A percentile compares a stretch with the other conserved stretches of the same genome.
These are phyloP conservation scores for Pichia exigua DNA, from an alignment of 805 yeast genomes.

Conservation along the genomic window DNA sequence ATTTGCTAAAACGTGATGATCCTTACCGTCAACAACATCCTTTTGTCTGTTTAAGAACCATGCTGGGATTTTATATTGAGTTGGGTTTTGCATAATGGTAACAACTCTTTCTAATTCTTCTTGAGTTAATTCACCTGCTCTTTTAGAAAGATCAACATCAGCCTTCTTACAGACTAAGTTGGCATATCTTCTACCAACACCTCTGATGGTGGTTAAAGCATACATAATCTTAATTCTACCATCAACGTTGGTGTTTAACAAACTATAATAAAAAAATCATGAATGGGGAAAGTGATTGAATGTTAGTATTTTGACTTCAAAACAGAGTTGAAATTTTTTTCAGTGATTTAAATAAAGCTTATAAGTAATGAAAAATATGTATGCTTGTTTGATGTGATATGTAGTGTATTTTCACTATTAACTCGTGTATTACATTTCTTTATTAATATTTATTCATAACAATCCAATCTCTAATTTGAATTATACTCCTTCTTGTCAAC, in stretches of 20 bases:
- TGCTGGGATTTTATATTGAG: slow-evolving; percentile 97
- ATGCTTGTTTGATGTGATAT: too few relatives aligned
- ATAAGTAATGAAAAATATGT: too few relatives aligned
- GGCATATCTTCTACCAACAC: slow-evolving; percentile 99
- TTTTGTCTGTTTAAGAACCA: slow-evolving; percentile 99
- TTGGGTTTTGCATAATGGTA: slow-evolving; percentile 99
- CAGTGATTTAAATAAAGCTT: too few relatives aligned
- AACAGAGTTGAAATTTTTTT: too few relatives aligned
- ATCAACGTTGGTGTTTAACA: slow-evolving; percentile 99
- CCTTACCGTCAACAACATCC: slow-evolving; percentile 98
- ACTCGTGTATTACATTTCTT: too few relatives aligned
- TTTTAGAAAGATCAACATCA: slow-evolving; percentile 94
- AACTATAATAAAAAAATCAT: slow-evolving; percentile 43
- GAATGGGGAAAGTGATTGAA: not conserved
- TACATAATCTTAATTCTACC: slow-evolving; percentile 99
- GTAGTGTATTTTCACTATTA: too few relatives aligned
- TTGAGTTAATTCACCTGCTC: slow-evolving; percentile 99
- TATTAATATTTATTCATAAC: too few relatives aligned
- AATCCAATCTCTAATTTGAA: too few relatives aligned
- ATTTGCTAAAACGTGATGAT: slow-evolving; percentile 98
- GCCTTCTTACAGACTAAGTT: slow-evolving; percentile 99
- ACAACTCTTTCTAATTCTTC: slow-evolving; percentile 99
- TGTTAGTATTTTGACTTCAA: slow-evolving; percentile 1
- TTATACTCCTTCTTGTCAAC: too few relatives aligned
- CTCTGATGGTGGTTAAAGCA: slow-evolving; percentile 99